phyloP scores from a whole-genome alignment of 768 basidiomycete species.

The Lentinula sp. region DNA sequence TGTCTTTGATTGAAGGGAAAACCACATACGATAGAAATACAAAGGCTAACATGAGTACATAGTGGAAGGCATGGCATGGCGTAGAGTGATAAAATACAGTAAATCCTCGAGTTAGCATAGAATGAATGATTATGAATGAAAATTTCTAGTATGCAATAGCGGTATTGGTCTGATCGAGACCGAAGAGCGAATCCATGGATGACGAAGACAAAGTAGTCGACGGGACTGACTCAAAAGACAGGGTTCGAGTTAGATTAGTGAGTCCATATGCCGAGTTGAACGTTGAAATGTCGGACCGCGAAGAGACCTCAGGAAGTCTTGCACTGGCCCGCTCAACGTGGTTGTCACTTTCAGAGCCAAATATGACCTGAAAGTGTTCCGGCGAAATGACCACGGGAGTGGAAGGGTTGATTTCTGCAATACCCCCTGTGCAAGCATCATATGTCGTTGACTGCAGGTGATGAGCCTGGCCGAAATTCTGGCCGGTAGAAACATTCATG shows the following conservation, averaged over 20 bases:
- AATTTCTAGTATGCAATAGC: not conserved
- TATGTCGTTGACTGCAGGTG: not conserved
- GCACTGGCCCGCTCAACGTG: not conserved
- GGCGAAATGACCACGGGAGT: too few species aligned
- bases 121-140: not conserved
- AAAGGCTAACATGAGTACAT: not conserved
- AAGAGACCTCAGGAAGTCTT: not conserved
- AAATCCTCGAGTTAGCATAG: not conserved
- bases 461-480: not conserved
- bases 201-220: not conserved
- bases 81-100: not conserved
- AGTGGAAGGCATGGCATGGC: not conserved
- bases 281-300: not conserved
- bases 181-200: not conserved
- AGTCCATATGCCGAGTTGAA: not conserved
- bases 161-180: not conserved
- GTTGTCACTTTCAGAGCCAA: not conserved
- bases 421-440: not conserved
- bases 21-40: not conserved
- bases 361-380: not conserved
- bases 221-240: not conserved
- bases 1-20: not conserved
- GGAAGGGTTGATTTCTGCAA: not conserved
- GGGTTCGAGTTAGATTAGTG: not conserved
- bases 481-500: too few species aligned